phyloP scores from a whole-genome alignment of 192 early-diverging fungal genomes.

The Mortierella antarctica region DNA sequence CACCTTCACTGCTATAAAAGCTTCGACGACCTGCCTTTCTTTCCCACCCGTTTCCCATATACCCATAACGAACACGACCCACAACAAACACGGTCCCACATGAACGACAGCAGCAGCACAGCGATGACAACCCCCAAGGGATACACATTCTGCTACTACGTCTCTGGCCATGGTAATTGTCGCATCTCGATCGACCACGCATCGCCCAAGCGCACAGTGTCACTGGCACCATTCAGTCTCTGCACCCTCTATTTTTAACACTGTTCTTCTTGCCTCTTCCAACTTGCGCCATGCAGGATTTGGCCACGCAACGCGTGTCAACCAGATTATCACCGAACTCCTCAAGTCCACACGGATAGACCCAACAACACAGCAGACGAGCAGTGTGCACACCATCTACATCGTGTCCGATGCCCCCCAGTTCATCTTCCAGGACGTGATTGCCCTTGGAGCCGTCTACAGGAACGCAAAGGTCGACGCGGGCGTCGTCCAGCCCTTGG shows the following conservation, averaged over 20 bases:
- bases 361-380: background rate
- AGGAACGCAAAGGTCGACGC: constrained; percentile 68
- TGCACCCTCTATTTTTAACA: background rate
- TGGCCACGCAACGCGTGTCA: constrained; percentile 70
- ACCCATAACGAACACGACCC: no score
- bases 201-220: background rate
- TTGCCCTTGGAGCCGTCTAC: constrained; percentile 60
- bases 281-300: constrained; percentile 52
- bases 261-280: background rate
- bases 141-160: constrained; percentile 63
- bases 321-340: constrained; percentile 66
- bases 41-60: no score
- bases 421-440: constrained; percentile 68
- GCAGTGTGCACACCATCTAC: constrained; percentile 56
- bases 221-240: background rate
- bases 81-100: no score
- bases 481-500: constrained; percentile 69
- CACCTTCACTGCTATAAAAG: no score
- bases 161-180: constrained; percentile 63
- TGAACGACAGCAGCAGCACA: no score
- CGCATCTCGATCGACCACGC: no score
- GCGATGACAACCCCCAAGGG: constrained; percentile 1
- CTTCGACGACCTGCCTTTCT: no score
- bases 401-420: constrained; percentile 66
- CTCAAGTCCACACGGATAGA: constrained; percentile 16